Evolutionary conservation across 1,284 basidiomycete species (phyloP), one percentile per base, ranked within the genome.

Genomic region (Cystobasidium pallidum): DNA sequence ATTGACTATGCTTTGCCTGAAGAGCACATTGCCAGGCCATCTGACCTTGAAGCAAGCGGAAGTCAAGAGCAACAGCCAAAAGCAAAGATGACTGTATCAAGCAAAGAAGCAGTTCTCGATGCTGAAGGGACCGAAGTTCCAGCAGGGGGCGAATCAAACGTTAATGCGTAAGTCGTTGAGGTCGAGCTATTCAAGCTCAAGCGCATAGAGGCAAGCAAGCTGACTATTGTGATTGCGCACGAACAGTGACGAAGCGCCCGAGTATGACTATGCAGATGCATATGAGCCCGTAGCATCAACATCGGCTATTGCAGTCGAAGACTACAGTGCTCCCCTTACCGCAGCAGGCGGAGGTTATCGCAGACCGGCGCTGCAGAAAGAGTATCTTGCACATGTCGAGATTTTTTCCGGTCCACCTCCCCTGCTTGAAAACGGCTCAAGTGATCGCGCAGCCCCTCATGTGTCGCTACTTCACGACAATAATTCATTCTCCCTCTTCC

Each of bases 381-480:
- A 71, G 32, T 71, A 41, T 36, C 68, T 71, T 45, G 47, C 59
- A 2, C 59, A 71, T 52, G 61, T 71, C 3, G 68, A 71, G 19
- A 51, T 64, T 26, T 64, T 64, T 30, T 36, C 54, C 8, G 59
- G 52, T 15, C 21, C 32, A 2, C 34, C 59, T 13, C 36, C 68
- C n/a, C 41, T 39, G 11, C 26, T 54, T 7, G 17, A 26, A 11
- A 39, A 54, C 34, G 43, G 32, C 11, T 47, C 43, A 15, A 28
- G 4, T 15, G 45, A 21, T 21, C 39, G 30, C 7, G 45, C 57
- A 13, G 66, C 66, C 7, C 67, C 67, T 49, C 68, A 71, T 30
- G 68, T 71, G 19, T 71, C 61, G 26, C 51, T 71, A n/a, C 49
- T 64, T 28, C 55, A 54, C 49, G 41, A 71, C 49, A 71, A 63